phyloP scores from a whole-genome alignment of 352 stramenopile species.

The Pythium pyrilobum region DNA sequence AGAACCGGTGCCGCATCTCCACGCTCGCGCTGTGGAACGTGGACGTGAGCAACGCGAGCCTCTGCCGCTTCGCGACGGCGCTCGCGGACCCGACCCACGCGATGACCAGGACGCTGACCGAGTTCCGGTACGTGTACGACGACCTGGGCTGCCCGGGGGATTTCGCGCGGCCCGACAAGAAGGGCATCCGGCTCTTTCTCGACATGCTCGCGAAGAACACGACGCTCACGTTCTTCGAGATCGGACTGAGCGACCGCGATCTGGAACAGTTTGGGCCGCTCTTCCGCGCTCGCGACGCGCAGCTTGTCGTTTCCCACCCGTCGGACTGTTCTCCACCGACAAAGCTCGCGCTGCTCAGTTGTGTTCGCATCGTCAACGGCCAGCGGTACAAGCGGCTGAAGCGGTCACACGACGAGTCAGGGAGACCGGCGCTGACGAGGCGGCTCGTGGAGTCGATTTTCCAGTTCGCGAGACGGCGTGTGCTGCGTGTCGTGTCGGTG shows the following conservation, averaged over 20 bases:
- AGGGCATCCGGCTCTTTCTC: slow-evolving; percentile 6
- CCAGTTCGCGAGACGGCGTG: background rate
- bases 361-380: background rate
- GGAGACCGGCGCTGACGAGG: background rate
- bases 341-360: slow-evolving; percentile 11
- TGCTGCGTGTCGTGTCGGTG: background rate
- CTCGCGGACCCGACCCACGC: background rate
- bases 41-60: slow-evolving; percentile 4
- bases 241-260: background rate
- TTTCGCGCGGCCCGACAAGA: background rate
- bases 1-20: slow-evolving; percentile 1
- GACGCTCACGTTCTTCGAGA: slow-evolving; percentile 10
- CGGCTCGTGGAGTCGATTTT: background rate
- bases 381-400: background rate
- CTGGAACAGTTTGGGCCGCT: background rate
- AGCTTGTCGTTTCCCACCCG: background rate
- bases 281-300: background rate
- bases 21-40: slow-evolving; percentile 4
- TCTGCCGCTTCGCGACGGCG: background rate
- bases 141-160: background rate
- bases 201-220: slow-evolving; percentile 2
- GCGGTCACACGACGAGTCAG: background rate
- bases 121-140: slow-evolving; percentile 12
- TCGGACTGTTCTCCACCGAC: background rate
- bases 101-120: slow-evolving; percentile 4